phyloP scores from a whole-genome alignment of 306 rosid genomes.

The Canavalia ensiformis region DNA sequence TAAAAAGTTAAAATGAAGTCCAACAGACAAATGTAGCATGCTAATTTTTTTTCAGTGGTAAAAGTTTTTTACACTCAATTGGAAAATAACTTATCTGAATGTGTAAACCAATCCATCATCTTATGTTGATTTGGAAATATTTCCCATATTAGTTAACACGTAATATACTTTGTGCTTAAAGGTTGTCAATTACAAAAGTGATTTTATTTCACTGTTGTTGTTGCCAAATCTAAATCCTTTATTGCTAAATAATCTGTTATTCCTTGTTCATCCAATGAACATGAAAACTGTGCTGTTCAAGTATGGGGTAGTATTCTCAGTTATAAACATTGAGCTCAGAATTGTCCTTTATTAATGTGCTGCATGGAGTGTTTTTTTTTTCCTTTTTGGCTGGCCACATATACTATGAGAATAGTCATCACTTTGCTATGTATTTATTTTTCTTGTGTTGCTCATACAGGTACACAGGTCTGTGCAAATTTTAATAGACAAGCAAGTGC shows the following conservation, averaged over 20 bases:
- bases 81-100: slow-evolving; percentile 35
- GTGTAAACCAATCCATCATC: slow-evolving; percentile 28
- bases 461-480: slow-evolving; percentile 95
- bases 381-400: slow-evolving; percentile 15
- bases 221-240: background rate
- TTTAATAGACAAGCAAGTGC: slow-evolving; percentile 93
- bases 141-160: background rate
- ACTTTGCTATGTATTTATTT: slow-evolving; percentile 23
- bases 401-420: slow-evolving; percentile 9
- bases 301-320: background rate
- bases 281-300: slow-evolving; percentile 6
- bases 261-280: slow-evolving; percentile 34
- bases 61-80: background rate
- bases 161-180: slow-evolving; percentile 6
- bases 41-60: background rate
- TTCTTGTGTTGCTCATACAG: slow-evolving; percentile 57
- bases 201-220: background rate
- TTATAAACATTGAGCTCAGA: slow-evolving; percentile 13
- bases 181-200: slow-evolving; percentile 26
- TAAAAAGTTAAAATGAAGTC: slow-evolving; percentile 3
- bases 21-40: background rate
- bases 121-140: background rate
- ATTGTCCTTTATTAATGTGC: background rate
- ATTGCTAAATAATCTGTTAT: slow-evolving; percentile 3
- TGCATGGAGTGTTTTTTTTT: slow-evolving; percentile 8